Evolutionary conservation across 257 asterid genomes (phyloP).

Genomic region (Nicotiana tomentosiformis): DNA sequence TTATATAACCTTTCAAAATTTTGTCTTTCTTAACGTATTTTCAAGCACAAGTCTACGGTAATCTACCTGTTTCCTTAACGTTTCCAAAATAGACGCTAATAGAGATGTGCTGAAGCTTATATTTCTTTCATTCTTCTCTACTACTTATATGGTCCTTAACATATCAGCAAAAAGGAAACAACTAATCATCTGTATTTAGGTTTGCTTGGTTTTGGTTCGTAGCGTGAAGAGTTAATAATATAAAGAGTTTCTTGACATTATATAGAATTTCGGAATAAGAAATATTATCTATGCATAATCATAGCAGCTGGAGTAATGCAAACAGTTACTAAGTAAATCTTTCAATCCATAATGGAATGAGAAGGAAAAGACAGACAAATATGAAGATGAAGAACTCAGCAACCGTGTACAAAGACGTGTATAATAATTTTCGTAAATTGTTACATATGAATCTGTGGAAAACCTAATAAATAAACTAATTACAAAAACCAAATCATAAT

Average conservation of each 20-base stretch:
- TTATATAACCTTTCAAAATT: neutral
- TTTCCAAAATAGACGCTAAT: neutral
- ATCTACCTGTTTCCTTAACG: neutral
- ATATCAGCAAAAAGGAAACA: neutral
- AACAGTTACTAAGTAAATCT: neutral
- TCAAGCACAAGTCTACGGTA: neutral
- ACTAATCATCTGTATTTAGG: neutral
- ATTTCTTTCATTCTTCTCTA: neutral
- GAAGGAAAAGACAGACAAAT: neutral
- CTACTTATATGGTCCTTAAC: neutral
- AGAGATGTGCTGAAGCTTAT: neutral
- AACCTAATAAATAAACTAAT: neutral
- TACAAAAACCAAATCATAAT: neutral
- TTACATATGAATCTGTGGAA: slow-evolving; percentile 12
- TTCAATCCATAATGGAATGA: neutral
- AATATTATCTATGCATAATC: neutral
- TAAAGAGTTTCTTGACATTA: neutral
- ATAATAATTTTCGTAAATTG: neutral
- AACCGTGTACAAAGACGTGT: neutral
- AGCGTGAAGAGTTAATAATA: neutral
- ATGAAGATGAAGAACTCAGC: neutral
- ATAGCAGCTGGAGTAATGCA: neutral
- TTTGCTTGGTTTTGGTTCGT: neutral
- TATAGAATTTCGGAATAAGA: neutral
- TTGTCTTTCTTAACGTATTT: neutral